Percentiles rank a stretch among this genome's conserved stretches.
Evolutionary conservation across 768 basidiomycete species (phyloP).

Genomic region (Podaxis pistillaris): DNA sequence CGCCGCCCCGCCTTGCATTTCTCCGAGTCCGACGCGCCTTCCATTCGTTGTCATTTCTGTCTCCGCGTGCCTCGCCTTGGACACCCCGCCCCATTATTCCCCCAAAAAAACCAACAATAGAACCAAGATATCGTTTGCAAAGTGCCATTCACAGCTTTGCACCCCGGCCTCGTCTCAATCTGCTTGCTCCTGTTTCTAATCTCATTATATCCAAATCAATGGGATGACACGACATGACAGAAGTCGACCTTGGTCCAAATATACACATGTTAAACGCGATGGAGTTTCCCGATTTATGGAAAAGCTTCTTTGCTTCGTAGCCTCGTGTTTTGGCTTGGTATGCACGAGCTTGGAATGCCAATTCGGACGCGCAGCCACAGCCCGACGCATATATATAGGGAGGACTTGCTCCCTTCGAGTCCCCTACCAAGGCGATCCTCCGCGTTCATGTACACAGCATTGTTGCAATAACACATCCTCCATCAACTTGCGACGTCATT

Average conservation of each 20-base stretch:
- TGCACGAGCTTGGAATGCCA: background rate
- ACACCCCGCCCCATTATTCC: background rate
- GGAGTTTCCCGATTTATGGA: background rate
- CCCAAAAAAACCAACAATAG: background rate
- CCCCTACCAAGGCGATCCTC: too few species aligned
- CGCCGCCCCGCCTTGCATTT: background rate
- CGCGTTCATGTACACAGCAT: too few species aligned
- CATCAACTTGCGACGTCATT: too few species aligned
- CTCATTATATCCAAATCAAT: background rate
- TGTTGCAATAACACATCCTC: too few species aligned
- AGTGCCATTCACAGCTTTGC: background rate
- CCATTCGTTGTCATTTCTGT: background rate
- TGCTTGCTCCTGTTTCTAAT: background rate
- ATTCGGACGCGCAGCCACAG: background rate
- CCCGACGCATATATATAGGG: background rate
- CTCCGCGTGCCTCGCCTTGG: background rate
- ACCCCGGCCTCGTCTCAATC: background rate
- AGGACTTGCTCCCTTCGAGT: background rate
- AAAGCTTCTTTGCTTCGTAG: background rate
- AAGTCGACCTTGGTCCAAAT: background rate
- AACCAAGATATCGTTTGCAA: background rate
- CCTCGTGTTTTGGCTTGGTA: background rate
- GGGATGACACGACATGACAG: background rate
- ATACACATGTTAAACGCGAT: background rate
- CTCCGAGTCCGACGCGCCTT: background rate